These are phyloP conservation scores for Calophaca sinica DNA, from an alignment of 306 rosid species.

Conservation along the genomic window DNA sequence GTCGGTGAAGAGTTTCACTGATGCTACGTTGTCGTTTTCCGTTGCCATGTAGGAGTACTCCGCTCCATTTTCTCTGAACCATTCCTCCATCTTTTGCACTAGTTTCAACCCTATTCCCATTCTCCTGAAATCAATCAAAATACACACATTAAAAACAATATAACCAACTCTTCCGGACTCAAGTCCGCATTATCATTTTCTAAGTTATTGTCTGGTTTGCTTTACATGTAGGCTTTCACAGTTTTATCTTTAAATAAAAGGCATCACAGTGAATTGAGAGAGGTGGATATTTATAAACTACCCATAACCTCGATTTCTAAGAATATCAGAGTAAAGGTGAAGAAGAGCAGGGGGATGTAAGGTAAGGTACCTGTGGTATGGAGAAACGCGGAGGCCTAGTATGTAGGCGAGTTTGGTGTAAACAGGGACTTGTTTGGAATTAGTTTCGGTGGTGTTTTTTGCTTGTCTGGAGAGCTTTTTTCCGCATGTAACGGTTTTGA, in stretches of 20 bases:
- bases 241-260: too few relatives aligned
- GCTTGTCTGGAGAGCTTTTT: conserved; percentile 58
- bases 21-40: conserved; percentile 83
- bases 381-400: conserved; percentile 91
- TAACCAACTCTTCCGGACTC: too few relatives aligned
- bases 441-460: conserved; percentile 29
- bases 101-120: conserved; percentile 84
- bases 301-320: too few relatives aligned
- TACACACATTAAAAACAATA: neutral
- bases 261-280: too few relatives aligned
- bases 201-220: too few relatives aligned
- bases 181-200: too few relatives aligned
- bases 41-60: conserved; percentile 96
- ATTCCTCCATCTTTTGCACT: conserved; percentile 69
- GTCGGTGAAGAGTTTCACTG: conserved; percentile 76
- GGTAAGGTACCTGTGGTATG: conserved; percentile 67
- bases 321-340: neutral
- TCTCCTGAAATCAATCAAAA: conserved; percentile 60
- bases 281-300: too few relatives aligned
- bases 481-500: conserved; percentile 95
- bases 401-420: conserved; percentile 81
- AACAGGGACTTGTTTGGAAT: conserved; percentile 61
- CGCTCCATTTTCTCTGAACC: conserved; percentile 84
- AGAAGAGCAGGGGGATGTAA: neutral
- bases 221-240: too few relatives aligned